These are phyloP conservation scores for Fusarium sororula DNA, from an alignment of 2,329 filamentous ascomycete genomes.

Conservation along the genomic window DNA sequence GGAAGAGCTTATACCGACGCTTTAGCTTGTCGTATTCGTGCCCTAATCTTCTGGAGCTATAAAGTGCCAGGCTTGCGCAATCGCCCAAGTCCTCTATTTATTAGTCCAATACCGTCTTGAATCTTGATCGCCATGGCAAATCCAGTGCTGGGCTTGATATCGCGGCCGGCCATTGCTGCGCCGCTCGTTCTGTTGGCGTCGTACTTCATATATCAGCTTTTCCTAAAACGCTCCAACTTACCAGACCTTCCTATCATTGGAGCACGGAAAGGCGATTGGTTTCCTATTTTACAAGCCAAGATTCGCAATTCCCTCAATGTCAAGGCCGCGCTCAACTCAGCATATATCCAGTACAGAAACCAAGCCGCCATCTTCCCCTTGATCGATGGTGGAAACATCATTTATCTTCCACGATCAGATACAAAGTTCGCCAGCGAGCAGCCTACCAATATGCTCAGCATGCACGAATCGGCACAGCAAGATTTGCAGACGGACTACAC, in stretches of 20 bases:
- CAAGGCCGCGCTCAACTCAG: not conserved
- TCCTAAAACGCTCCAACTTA: not conserved
- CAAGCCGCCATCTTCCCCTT: not conserved
- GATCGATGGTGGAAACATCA: not conserved
- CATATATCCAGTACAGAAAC: not conserved
- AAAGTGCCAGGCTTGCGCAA: too few species aligned
- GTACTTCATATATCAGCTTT: not conserved
- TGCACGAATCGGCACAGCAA: not conserved
- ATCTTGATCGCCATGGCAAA: not conserved
- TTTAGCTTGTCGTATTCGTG: too few species aligned
- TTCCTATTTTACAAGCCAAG: not conserved
- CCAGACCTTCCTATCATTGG: not conserved
- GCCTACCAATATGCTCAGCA: not conserved
- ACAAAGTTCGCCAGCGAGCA: constrained; percentile 13
- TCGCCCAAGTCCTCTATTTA: too few species aligned
- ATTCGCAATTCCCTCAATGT: not conserved
- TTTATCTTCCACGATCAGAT: constrained; percentile 1
- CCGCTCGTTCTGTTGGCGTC: not conserved
- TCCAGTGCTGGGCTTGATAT: not conserved
- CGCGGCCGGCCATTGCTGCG: not conserved
- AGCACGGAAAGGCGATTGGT: not conserved
- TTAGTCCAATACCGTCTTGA: too few species aligned
- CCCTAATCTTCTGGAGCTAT: too few species aligned
- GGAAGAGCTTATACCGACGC: not conserved
- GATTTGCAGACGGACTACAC: constrained; percentile 9